These are phyloP conservation scores for Tulasnella calospora DNA, from an alignment of 768 basidiomycete species.

Conservation along the genomic window DNA sequence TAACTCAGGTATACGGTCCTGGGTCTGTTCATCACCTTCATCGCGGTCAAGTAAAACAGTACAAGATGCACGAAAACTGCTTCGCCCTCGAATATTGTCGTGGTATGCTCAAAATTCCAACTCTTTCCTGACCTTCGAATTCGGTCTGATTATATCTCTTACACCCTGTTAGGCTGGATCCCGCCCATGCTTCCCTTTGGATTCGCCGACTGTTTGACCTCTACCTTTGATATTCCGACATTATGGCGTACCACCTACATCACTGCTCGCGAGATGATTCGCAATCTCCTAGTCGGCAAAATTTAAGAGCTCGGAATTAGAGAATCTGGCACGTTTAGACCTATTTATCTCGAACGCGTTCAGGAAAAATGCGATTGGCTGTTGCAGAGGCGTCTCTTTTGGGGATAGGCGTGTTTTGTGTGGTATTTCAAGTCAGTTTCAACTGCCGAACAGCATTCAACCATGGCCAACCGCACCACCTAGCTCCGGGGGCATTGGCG, in stretches of 20 bases:
- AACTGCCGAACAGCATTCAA: too few species aligned
- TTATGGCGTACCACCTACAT: constrained; percentile 71
- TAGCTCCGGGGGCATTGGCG: not conserved
- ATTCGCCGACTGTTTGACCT: constrained; percentile 74
- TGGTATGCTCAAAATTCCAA: constrained; percentile 65
- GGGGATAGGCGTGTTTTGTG: too few species aligned
- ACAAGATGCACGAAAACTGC: constrained; percentile 95
- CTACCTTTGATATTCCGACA: constrained; percentile 82
- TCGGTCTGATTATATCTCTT: not conserved
- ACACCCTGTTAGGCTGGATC: constrained; percentile 90
- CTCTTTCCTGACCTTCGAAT: not conserved
- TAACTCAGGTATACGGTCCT: constrained; percentile 53
- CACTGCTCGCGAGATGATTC: constrained; percentile 76
- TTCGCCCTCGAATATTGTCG: constrained; percentile 93
- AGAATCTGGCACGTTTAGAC: too few species aligned
- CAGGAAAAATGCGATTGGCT: too few species aligned
- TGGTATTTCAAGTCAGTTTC: too few species aligned
- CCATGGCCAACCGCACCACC: not conserved
- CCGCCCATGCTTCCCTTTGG: constrained; percentile 96
- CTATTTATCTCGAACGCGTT: too few species aligned
- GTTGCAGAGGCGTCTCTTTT: too few species aligned
- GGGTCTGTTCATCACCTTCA: constrained; percentile 82
- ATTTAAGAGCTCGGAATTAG: too few species aligned
- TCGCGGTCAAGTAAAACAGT: constrained; percentile 86
- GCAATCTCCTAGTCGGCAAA: constrained; percentile 57